Evolutionary conservation across 768 basidiomycete genomes (phyloP).

Genomic region (Mycena venus): DNA sequence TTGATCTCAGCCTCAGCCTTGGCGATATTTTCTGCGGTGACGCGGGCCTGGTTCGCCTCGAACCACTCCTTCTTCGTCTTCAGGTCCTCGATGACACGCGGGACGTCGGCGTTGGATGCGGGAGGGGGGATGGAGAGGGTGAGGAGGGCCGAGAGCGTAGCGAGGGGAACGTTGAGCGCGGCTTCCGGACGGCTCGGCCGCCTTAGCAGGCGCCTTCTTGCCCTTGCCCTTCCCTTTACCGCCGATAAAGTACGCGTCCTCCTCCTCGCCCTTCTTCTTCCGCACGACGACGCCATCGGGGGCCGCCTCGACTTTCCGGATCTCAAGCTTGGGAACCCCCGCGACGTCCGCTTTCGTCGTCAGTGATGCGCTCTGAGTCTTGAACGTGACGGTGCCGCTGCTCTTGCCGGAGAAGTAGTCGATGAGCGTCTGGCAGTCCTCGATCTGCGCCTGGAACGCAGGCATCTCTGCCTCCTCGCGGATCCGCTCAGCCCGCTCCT

Average conservation of each 20-base stretch:
- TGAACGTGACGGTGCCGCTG: slow-evolving; percentile 57
- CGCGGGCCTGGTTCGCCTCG: slow-evolving; percentile 89
- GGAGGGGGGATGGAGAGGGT: slow-evolving; percentile 93
- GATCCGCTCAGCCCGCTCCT: slow-evolving; percentile 83
- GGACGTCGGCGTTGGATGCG: slow-evolving; percentile 77
- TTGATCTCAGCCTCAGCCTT: slow-evolving; percentile 85
- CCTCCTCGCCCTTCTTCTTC: slow-evolving; percentile 95
- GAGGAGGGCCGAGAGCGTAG: slow-evolving; percentile 90
- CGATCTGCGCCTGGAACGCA: slow-evolving; percentile 93
- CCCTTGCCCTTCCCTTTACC: slow-evolving; percentile 75
- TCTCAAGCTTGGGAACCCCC: slow-evolving; percentile 85
- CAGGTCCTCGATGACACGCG: slow-evolving; percentile 89
- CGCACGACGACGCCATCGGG: slow-evolving; percentile 78
- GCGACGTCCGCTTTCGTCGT: slow-evolving; percentile 59
- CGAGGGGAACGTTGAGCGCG: slow-evolving; percentile 80
- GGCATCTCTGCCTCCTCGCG: slow-evolving; percentile 93
- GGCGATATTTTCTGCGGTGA: slow-evolving; percentile 83
- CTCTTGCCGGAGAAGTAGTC: slow-evolving; percentile 84
- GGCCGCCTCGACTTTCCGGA: slow-evolving; percentile 83
- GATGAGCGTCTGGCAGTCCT: slow-evolving; percentile 95
- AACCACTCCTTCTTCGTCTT: slow-evolving; percentile 97
- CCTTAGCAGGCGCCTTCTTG: slow-evolving; percentile 67
- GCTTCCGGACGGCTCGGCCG: slow-evolving; percentile 52
- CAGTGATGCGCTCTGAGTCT: slow-evolving; percentile 51
- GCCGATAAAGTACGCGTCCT: slow-evolving; percentile 84